These are phyloP conservation scores for Coprinellus aureogranulatus DNA, from an alignment of 768 basidiomycete species.

Conservation along the genomic window DNA sequence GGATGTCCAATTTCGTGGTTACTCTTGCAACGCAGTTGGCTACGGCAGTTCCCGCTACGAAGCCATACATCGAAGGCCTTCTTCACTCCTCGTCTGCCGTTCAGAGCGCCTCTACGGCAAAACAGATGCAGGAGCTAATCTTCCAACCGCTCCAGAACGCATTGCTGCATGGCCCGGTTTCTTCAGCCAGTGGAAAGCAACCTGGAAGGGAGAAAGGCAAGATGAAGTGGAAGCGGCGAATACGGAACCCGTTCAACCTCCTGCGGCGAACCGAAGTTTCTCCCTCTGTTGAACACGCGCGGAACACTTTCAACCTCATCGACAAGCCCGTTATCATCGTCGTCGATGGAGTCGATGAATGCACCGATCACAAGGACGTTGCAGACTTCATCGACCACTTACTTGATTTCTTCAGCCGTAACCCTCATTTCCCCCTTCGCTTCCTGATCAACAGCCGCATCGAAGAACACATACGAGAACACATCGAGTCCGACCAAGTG, in stretches of 20 bases:
- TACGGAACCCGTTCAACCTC: background rate
- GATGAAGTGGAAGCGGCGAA: no score
- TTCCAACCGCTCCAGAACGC: slow-evolving; percentile 4
- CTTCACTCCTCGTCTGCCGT: background rate
- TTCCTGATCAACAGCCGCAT: background rate
- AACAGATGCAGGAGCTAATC: slow-evolving; percentile 11
- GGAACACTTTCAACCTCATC: no score
- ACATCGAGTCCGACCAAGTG: background rate
- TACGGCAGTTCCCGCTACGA: background rate
- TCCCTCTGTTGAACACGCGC: no score
- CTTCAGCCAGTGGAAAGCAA: no score
- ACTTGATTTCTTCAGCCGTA: background rate
- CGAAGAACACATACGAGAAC: background rate
- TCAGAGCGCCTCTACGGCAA: background rate
- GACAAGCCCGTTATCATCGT: no score
- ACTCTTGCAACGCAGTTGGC: slow-evolving; percentile 16
- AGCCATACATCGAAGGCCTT: background rate
- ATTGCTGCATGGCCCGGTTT: background rate
- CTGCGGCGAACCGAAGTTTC: slow-evolving; percentile 9
- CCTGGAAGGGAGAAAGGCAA: no score
- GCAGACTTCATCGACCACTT: slow-evolving; percentile 4
- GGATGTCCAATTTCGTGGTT: background rate
- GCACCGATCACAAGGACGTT: slow-evolving; percentile 5
- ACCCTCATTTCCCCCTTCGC: background rate
- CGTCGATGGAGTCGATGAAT: slow-evolving; percentile 14